Base-by-base conservation (phyloP, 2,329 filamentous ascomycete genomes). In the Cladorrhinum sp. region DNA sequence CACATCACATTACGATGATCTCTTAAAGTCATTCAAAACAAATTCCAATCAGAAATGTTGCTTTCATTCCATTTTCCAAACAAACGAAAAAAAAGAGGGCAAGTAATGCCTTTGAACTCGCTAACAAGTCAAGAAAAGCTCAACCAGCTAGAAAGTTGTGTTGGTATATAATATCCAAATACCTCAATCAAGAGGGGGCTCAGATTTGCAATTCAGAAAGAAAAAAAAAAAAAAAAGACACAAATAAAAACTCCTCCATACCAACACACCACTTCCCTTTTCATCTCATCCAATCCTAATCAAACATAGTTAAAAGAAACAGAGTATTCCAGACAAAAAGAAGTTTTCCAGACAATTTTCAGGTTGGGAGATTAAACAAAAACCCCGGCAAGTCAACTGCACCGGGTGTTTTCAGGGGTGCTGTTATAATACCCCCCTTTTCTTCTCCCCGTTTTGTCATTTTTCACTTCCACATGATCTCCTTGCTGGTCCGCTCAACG, bases 241-340 rank as follows among this genome's bases (percentile, higher is more conserved):
- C 18, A 22, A 22, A 20, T 10, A 5, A 45, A 45, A 45, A 45
- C 16, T 45, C 41, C 41, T 9, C 41, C 32, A 36, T 13, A 36
- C 32, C 32, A 29, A n/a, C n/a, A n/a, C n/a, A n/a, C n/a, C n/a
- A n/a, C n/a, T 29, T 13, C 41, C 41, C 18, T 45, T 45, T 45
- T 45, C 41, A 45, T 45, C 3, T 45, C 41, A 45, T 18, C 18
- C 41, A 6, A 45, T 22, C 41, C 8, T 50, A 49, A 54, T 9
- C 6, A 54, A 24, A 48, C 27, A 51, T 23, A 41, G 2, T 8
- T 22, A 36, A 59, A 58, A 61, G 61, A 64, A 64, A 59, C 61
- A 61, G 50, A 18, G 16, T 45, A 22, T 7, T 45, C 41, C 41
- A 45, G 16, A 45, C 41, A 45, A 64, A 64, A 59, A 62, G 57